phyloP scores from a whole-genome alignment of 108 stramenopile genomes.

The Nannochloropsis gaditana region DNA sequence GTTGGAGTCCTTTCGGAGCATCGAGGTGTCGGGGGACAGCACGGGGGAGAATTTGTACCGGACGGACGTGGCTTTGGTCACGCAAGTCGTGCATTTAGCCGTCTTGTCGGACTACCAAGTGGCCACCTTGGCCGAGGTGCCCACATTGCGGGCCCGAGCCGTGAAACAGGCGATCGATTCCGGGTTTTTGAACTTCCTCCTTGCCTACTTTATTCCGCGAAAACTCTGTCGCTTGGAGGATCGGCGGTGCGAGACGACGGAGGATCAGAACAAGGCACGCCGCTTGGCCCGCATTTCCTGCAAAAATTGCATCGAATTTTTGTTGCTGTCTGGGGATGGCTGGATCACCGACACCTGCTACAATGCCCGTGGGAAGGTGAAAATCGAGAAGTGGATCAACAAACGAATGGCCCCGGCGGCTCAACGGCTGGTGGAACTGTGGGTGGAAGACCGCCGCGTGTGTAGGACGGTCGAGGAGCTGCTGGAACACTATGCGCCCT shows the following conservation, averaged over 20 bases:
- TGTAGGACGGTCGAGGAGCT: slow-evolving; percentile 12
- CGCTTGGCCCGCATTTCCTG: neutral
- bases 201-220: neutral
- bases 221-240: slow-evolving; percentile 8
- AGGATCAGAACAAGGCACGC: neutral
- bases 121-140: neutral
- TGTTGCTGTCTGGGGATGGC: neutral
- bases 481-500: neutral
- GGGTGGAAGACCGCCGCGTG: neutral
- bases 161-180: neutral
- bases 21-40: slow-evolving; percentile 19
- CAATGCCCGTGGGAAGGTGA: neutral
- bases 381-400: neutral
- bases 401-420: slow-evolving; percentile 4
- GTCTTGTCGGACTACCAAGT: neutral
- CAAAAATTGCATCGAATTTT: neutral
- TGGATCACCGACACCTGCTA: neutral
- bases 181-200: slow-evolving; percentile 6
- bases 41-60: slow-evolving; percentile 5
- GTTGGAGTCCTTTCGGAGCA: neutral
- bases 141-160: neutral
- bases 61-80: neutral
- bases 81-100: neutral
- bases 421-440: neutral
- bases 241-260: neutral